Conservation (phyloP, 257 asterid species). For the Nicotiana noctiflora region DNA sequence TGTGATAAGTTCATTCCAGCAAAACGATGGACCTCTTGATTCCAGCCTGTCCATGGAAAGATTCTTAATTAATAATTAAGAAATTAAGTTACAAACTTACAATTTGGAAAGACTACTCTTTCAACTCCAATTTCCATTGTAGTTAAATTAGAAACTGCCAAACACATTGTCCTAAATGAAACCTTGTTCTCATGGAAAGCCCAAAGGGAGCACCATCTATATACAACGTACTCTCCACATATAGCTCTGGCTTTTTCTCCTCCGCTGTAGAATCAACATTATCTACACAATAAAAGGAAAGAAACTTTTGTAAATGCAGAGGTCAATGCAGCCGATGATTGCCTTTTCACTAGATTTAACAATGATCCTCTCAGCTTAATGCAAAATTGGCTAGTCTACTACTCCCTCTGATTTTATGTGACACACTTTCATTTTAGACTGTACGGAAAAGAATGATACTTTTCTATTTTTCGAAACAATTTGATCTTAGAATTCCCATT, state of each 20-base stretch:
- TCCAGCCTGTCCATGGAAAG: slow-evolving; percentile 53
- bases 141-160: background rate
- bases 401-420: background rate
- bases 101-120: background rate
- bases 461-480: too few relatives aligned
- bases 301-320: slow-evolving; percentile 6
- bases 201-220: slow-evolving; percentile 98
- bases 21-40: slow-evolving; percentile 68
- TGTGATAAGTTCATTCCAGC: slow-evolving; percentile 91
- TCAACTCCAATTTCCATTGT: background rate
- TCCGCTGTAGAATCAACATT: slow-evolving; percentile 53
- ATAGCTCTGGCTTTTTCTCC: slow-evolving; percentile 73
- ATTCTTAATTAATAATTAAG: background rate
- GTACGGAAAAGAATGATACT: background rate
- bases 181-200: slow-evolving; percentile 96
- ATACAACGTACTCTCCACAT: slow-evolving; percentile 70
- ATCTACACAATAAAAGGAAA: slow-evolving; percentile 25
- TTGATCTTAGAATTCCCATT: too few relatives aligned
- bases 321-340: slow-evolving; percentile 1
- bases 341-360: background rate
- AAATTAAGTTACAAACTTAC: background rate
- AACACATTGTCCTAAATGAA: slow-evolving; percentile 3
- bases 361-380: background rate
- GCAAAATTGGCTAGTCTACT: background rate
- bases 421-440: background rate